Evolutionary conservation across 2,329 filamentous ascomycete genomes (phyloP), one percentile per base, ranked within the genome.

Genomic region (Cytospora schulzeri): DNA sequence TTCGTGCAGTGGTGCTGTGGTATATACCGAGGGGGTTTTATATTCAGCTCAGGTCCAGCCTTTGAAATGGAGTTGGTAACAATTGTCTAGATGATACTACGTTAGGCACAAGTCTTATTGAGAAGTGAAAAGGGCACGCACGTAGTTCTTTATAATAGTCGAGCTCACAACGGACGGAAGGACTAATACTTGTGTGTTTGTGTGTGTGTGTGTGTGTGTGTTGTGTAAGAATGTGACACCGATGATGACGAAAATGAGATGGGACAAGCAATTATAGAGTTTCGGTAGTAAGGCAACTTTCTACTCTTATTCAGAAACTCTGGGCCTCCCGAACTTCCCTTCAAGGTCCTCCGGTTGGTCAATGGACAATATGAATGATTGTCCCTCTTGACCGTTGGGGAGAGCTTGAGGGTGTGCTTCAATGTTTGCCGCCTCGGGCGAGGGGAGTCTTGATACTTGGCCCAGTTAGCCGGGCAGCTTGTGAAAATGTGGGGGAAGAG

Each of bases 401-500:
- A 70, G 74, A 73, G 72, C 69, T 73, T 72, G 73, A 41, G 31
- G 54, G 61, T 38, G 29, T 29, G 38, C 57, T 56, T 62, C 63
- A 58, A 55, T 63, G 67, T 22, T n/a, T 48, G 45, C 45, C 58
- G 57, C 54, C 62, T 69, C 66, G 67, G 66, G 62, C 64, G 66
- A 67, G 68, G 60, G 64, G 67, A 66, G 60, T 57, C 53, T 63
- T 66, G 55, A 26, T 45, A 55, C 57, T 56, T 63, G 62, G 45
- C 45, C 52, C 28, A 51, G 22, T 54, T 56, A 62, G 52, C 51
- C 57, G 53, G n/a, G 54, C 59, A 48, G 71, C 71, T 71, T 70
- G 71, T 73, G 71, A 73, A 72, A 72, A 70, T 70, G 71, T 70
- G 71, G 70, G 68, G 71, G 69, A 71, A 56, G n/a, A 55, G 35